Evolutionary conservation across 2,329 filamentous ascomycete genomes (phyloP).

Genomic region (Tolypocladium tundrense): DNA sequence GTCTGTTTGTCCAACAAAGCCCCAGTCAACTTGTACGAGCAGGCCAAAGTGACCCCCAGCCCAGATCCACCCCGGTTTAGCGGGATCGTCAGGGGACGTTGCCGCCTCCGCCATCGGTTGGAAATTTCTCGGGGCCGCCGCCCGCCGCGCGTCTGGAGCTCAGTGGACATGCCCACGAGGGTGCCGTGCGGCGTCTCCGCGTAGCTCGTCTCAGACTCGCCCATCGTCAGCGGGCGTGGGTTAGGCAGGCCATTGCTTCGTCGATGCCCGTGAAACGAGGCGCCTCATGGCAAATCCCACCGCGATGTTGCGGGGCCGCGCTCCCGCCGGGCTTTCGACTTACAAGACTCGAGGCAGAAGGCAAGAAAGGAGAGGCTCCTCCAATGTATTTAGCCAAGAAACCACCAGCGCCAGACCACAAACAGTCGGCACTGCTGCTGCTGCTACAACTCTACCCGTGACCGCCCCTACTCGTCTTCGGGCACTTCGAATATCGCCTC

Average conservation of each 20-base stretch:
- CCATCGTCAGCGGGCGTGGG: too few species aligned
- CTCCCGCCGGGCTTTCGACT: not conserved
- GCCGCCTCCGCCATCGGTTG: not conserved
- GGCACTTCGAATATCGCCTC: constrained; percentile 37
- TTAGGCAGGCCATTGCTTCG: too few species aligned
- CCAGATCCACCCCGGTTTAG: not conserved
- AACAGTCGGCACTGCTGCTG: not conserved
- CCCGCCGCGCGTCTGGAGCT: too few species aligned
- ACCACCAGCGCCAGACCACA: not conserved
- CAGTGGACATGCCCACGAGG: too few species aligned
- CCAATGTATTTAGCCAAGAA: not conserved
- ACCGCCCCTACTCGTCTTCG: constrained; percentile 12
- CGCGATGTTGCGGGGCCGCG: not conserved
- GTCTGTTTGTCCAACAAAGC: not conserved
- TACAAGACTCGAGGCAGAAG: not conserved
- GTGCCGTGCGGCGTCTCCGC: too few species aligned
- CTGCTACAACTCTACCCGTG: not conserved
- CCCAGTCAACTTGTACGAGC: not conserved
- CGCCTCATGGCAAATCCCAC: too few species aligned
- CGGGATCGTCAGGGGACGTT: not conserved
- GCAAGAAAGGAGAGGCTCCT: not conserved
- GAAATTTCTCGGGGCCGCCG: not conserved
- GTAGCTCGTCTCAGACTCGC: too few species aligned
- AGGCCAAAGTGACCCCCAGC: not conserved
- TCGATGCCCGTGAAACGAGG: too few species aligned